Evolutionary conservation across 495 filamentous ascomycete genomes (phyloP).

Genomic region (Hyaloscypha variabilis): DNA sequence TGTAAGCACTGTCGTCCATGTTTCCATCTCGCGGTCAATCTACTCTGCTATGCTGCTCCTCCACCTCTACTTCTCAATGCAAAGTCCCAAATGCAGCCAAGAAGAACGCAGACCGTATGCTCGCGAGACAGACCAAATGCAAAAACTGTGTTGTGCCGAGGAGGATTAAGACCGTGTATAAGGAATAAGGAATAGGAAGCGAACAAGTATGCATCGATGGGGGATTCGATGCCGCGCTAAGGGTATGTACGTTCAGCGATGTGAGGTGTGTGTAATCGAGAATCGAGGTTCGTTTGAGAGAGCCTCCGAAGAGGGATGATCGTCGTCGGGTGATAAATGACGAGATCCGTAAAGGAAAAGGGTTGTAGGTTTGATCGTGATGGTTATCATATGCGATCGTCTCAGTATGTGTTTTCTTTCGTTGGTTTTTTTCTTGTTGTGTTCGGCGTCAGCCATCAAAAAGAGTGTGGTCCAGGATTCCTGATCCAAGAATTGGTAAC

Average conservation of each 20-base stretch:
- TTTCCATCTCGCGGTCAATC: too few species aligned
- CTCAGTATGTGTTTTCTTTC: conserved; percentile 14
- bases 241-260: conserved; percentile 16
- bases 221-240: not conserved
- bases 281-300: not conserved
- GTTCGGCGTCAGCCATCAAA: conserved; percentile 22
- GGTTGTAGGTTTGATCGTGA: conserved; percentile 20
- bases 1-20: too few species aligned
- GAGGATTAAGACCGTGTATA: not conserved
- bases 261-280: not conserved
- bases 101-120: not conserved
- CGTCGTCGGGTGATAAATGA: not conserved
- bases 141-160: not conserved
- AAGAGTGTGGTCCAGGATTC: conserved; percentile 34
- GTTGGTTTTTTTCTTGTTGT: conserved; percentile 11
- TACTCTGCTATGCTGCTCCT: not conserved
- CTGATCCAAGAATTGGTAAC: conserved; percentile 32
- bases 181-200: not conserved
- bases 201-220: not conserved
- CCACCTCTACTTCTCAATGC: not conserved
- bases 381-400: conserved; percentile 25
- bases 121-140: conserved; percentile 1
- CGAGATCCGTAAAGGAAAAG: not conserved
- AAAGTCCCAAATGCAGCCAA: not conserved
- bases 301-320: not conserved